phyloP scores from a whole-genome alignment of 1,139 yeast genomes.

The Ashbya aceris region DNA sequence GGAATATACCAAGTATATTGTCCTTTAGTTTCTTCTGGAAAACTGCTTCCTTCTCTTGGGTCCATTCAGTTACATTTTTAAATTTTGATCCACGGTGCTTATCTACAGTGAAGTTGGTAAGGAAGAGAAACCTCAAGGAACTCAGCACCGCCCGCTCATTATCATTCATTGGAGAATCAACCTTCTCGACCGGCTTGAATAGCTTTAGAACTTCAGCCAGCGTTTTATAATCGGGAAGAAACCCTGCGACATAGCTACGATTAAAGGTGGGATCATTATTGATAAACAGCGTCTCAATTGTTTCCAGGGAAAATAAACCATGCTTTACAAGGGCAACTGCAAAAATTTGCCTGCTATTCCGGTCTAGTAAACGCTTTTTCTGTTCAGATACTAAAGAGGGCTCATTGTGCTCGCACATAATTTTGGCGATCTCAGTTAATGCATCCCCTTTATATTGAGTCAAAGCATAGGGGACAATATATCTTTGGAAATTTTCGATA shows the following conservation, averaged over 20 bases:
- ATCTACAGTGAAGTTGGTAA: conserved; percentile 25
- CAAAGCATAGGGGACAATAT: conserved; percentile 68
- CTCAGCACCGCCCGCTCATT: conserved; percentile 24
- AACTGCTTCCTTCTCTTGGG: conserved; percentile 17
- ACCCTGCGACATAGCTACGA: conserved; percentile 20
- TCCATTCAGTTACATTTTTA: conserved; percentile 23
- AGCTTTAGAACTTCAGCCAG: conserved; percentile 27
- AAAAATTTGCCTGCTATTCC: conserved; percentile 28
- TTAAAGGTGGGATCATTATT: conserved; percentile 26
- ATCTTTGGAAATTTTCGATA: conserved; percentile 57
- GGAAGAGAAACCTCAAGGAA: conserved; percentile 23
- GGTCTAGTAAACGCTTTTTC: conserved; percentile 18
- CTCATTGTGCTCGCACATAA: conserved; percentile 24
- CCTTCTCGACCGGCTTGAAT: conserved; percentile 18
- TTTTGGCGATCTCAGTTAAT: conserved; percentile 47
- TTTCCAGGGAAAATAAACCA: conserved; percentile 25
- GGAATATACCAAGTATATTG: conserved; percentile 69
- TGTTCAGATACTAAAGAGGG: conserved; percentile 14
- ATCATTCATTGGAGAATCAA: conserved; percentile 13
- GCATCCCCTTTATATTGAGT: conserved; percentile 55
- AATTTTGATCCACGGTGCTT: conserved; percentile 22
- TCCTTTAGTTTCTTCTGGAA: conserved; percentile 37
- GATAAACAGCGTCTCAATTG: conserved; percentile 23
- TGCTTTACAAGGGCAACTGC: conserved; percentile 29
- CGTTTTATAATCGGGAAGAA: conserved; percentile 27